Base-by-base conservation (phyloP, 225 moss, liverwort and hornwort species). In the Straminergon stramineum region DNA sequence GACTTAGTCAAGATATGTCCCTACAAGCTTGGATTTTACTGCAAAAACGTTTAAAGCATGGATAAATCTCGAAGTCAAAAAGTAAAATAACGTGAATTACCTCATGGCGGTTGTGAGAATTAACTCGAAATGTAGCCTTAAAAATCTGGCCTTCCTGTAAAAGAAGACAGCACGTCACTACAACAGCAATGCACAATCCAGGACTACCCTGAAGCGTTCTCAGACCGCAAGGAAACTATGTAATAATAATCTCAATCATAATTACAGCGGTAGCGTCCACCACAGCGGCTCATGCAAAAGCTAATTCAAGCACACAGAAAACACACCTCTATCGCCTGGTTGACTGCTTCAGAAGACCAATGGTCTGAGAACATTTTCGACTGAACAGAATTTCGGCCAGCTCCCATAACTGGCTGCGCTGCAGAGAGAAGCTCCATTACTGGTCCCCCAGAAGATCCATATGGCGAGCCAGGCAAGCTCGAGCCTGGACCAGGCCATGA, bases 41-140 rank as follows among this genome's bases (percentile, higher is more conserved):
- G 15, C 60, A 70, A 57, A 76, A 39, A 70, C 35, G 28, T 37
- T 43, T n/a, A 75, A 37, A 16, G 21, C 9, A 68, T 24, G 53
- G 19, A 52, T 27, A 76, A 70, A 57, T 14, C 39, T 71, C 20
- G 51, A 81, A 48, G 45, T n/a, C n/a, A 65, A 28, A 37, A 52
- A 77, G 82, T 34, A 61, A 67, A 41, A 64, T 24, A 30, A 78
- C 20, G 58, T 71, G 87, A 26, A 56, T 66, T 92, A 99, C 99
- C 97, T 99, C 99, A 57, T 92, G 92, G 82, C 99, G 96, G 78
- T 94, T 96, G 41, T 97, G 96, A 60, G 95, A 69, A 95, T 99
- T 99, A 41, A 99, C 96, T 65, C 99, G 96, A 85, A 99, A 77
- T 14, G 91, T 91, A 93, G 97, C 96, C 88, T 88, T 96, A 64